Conservation (phyloP, 148 eudicot genomes). For the Arctostaphylos glauca region DNA sequence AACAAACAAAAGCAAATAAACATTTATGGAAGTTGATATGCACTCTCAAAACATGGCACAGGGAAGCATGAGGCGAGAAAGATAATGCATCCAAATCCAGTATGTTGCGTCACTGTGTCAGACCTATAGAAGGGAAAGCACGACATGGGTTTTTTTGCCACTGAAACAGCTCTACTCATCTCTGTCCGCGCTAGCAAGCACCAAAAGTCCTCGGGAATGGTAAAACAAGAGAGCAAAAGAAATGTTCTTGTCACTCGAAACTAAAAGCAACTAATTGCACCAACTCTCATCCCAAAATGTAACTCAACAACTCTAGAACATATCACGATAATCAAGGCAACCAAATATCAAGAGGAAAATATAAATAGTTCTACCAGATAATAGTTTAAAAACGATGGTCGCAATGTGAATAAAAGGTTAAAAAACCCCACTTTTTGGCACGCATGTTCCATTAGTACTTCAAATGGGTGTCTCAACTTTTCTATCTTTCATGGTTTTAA, state of each 20-base stretch:
- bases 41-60: background rate
- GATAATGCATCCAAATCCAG: conserved; percentile 8
- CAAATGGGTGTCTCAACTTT: background rate
- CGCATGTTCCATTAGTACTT: background rate
- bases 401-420: background rate
- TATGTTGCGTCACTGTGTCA: too few relatives aligned
- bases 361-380: background rate
- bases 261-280: too few relatives aligned
- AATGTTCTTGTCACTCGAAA: too few relatives aligned
- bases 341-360: background rate
- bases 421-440: background rate
- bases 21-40: background rate
- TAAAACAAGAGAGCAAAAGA: too few relatives aligned
- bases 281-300: too few relatives aligned
- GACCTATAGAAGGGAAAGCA: too few relatives aligned
- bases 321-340: background rate
- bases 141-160: too few relatives aligned
- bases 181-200: too few relatives aligned
- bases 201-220: too few relatives aligned
- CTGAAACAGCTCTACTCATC: too few relatives aligned
- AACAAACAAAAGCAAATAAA: background rate
- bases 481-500: background rate
- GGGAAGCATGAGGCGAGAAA: background rate
- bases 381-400: too few relatives aligned
- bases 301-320: conserved; percentile 6